Evolutionary conservation across 139 green algal genomes (phyloP).

Genomic region (Microglena sp.): DNA sequence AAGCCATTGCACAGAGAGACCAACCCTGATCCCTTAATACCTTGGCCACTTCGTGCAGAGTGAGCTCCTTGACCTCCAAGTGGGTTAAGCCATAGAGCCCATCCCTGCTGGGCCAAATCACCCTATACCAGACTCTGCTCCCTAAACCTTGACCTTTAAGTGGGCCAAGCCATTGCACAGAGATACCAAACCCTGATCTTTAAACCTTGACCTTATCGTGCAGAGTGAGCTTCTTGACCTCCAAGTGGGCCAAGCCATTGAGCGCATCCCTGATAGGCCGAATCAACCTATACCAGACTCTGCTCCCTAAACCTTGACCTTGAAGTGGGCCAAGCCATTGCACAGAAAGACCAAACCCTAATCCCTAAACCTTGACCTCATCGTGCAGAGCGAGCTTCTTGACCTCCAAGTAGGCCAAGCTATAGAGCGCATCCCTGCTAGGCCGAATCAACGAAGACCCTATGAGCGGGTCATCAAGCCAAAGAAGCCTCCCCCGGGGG

Average conservation of each 20-base stretch:
- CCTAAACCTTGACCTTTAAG: neutral
- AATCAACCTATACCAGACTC: too few relatives aligned
- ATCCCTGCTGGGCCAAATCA: neutral
- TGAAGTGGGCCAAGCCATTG: neutral
- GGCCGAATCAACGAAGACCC: slow-evolving; percentile 7
- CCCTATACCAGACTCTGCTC: neutral
- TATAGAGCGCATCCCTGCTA: slow-evolving; percentile 40
- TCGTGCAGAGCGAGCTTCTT: slow-evolving; percentile 48
- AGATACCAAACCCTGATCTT: neutral
- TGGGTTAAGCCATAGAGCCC: slow-evolving; percentile 2
- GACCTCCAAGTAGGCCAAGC: slow-evolving; percentile 30
- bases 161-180: neutral
- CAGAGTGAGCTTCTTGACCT: slow-evolving; percentile 7
- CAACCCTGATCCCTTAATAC: too few relatives aligned
- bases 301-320: neutral
- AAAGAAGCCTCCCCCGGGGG: neutral
- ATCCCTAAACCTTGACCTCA: neutral
- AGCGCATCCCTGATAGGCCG: too few relatives aligned
- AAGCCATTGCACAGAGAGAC: too few relatives aligned
- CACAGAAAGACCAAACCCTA: neutral
- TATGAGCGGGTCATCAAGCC: neutral
- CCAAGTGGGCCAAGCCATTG: neutral
- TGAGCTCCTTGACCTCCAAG: too few relatives aligned
- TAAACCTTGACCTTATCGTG: neutral
- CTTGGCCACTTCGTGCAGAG: too few relatives aligned